phyloP scores from a whole-genome alignment of 805 yeast genomes.

The Isabelozyma pseudorhagii region DNA sequence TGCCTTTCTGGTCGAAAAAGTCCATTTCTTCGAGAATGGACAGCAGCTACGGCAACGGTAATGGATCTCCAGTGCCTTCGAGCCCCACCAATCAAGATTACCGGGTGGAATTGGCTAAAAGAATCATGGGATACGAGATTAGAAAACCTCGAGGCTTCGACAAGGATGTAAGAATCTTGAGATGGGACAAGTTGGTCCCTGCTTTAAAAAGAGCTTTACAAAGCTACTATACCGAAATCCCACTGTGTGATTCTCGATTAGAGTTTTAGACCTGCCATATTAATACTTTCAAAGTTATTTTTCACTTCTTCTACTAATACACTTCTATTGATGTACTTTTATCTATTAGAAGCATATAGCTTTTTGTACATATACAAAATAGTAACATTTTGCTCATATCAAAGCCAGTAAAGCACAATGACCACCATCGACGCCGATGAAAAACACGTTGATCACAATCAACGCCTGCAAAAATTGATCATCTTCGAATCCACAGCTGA shows the following conservation, averaged over 20 bases:
- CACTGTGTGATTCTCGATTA: constrained; percentile 19
- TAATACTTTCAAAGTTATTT: no score
- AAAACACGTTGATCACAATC: no score
- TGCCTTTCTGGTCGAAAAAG: constrained; percentile 63
- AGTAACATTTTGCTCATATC: not conserved
- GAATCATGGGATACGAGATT: constrained; percentile 61
- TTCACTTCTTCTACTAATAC: no score
- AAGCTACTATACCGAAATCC: constrained; percentile 61
- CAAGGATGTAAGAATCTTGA: constrained; percentile 60
- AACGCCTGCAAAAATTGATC: not conserved
- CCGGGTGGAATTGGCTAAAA: constrained; percentile 54
- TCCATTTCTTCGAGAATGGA: constrained; percentile 49
- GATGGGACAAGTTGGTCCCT: constrained; percentile 58
- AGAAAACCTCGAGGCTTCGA: constrained; percentile 69
- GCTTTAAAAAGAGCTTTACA: constrained; percentile 63
- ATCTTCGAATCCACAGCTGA: not conserved
- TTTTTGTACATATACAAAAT: not conserved
- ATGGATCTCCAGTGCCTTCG: constrained; percentile 2
- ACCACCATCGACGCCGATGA: no score
- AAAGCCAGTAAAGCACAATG: no score
- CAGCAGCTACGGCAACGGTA: constrained; percentile 11
- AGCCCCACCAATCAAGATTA: constrained; percentile 28
- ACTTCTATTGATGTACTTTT: no score
- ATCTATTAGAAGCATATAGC: not conserved
- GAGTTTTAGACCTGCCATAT: constrained; percentile 1